A percentile compares a stretch with the other conserved stretches of the same genome.
Conservation (phyloP, 805 yeast genomes). For the Hanseniaspora meyeri region DNA sequence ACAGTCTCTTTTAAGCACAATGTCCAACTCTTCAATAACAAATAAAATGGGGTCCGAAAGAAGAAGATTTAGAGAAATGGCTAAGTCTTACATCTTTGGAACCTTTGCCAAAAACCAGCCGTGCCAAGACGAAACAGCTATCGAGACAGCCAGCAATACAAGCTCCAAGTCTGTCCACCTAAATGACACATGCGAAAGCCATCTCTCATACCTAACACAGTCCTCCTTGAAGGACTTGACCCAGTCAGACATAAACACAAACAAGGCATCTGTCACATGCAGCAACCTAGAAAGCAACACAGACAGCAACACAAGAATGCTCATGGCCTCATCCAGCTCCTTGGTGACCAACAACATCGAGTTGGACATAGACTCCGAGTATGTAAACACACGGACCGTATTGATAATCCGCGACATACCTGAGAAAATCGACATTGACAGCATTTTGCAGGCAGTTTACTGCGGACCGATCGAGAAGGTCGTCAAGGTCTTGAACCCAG, state of each 20-base stretch:
- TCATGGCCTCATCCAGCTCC: background rate
- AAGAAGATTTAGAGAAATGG: slow-evolving; percentile 12
- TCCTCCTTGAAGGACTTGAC: background rate
- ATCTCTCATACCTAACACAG: background rate
- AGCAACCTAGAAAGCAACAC: background rate
- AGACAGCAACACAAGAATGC: background rate
- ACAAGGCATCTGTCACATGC: no score
- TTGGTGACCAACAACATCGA: background rate
- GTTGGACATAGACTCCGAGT: background rate
- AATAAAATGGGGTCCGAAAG: slow-evolving; percentile 12
- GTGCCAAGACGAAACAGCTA: background rate
- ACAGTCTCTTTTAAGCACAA: background rate
- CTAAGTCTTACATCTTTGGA: slow-evolving; percentile 12
- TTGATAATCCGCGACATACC: slow-evolving; percentile 34
- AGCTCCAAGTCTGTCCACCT: no score
- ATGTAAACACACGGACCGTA: slow-evolving; percentile 20
- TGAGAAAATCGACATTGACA: slow-evolving; percentile 33
- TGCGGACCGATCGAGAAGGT: slow-evolving; percentile 63
- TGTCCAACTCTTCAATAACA: background rate
- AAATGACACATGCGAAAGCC: background rate
- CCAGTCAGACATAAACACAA: background rate
- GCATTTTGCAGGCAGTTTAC: slow-evolving; percentile 41
- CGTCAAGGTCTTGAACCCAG: slow-evolving; percentile 20
- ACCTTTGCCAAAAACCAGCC: background rate
- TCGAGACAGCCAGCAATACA: background rate